Evolutionary conservation across 345 rosid genomes (phyloP), one percentile per base, ranked within the genome.

Genomic region (Brassica rapa): DNA sequence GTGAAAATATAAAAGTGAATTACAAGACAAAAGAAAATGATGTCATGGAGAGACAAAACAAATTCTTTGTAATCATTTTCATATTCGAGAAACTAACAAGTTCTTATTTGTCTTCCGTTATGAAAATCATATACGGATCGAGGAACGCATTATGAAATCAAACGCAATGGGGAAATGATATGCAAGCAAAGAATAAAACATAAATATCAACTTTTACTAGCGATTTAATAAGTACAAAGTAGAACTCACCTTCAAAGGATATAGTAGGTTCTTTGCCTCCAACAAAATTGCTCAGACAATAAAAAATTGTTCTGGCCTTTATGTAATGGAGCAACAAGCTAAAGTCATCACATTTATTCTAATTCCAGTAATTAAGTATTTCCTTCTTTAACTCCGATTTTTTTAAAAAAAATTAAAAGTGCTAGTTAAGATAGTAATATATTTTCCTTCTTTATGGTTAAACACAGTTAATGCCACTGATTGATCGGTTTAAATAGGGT

Each of bases 1-100:
- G 19, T n/a, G 90, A 89, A 91, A 89, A 84, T 87, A 79, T 6
- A 16, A 12, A 81, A 78, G 81, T 83, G 86, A 82, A 79, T 81
- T 83, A 87, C 33, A 53, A 53, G 9, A 53, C 60, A 53, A 53
- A 51, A 14, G 56, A 51, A 53, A 15, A 53, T 16, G 60, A 80
- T 79, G 90, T 84, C 85, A 81, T 84, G 72, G 86, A 83, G 76
- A 83, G 80, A 82, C 67, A 56, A 73, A 12, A 49, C 3, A 30
- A 4, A 74, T 12, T 12, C 55, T 61, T 59, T 78, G 68, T 14
- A 14, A 51, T 76, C 64, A 25, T 29, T 24, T 61, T 23, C n/a
- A 14, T 10, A 21, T 56, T 33, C 41, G n/a, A 68, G 68, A 53
- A 37, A 70, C n/a, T 32, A 53, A 16, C 60, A 53, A 53, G 68